A percentile compares a stretch with the other conserved stretches of the same genome.
phyloP scores from a whole-genome alignment of 768 basidiomycete species.

The Serendipita vermifera region DNA sequence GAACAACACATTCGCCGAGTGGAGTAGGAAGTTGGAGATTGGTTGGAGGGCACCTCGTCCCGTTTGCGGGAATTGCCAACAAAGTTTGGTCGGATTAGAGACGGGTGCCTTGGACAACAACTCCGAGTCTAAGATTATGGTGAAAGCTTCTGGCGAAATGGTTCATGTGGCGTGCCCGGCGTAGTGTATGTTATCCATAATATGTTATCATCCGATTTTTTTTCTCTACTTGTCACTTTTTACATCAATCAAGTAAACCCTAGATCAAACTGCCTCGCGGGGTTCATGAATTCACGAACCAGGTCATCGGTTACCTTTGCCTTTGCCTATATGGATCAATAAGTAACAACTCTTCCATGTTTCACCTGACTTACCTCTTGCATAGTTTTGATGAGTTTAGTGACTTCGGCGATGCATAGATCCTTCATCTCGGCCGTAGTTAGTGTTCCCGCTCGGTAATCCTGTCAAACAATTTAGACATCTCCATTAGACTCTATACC shows the following conservation, averaged over 20 bases:
- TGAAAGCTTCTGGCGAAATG: neutral
- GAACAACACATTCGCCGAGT: constrained; percentile 54
- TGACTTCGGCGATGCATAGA: constrained; percentile 68
- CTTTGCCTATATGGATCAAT: constrained; percentile 42
- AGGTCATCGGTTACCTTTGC: constrained; percentile 68
- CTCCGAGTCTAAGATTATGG: neutral
- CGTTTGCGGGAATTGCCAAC: constrained; percentile 39
- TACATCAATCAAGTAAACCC: neutral
- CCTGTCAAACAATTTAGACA: constrained; percentile 33
- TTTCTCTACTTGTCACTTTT: neutral
- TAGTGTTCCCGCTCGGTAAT: constrained; percentile 78
- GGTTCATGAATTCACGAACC: constrained; percentile 68
- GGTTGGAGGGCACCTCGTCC: constrained; percentile 25
- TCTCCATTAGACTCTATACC: neutral
- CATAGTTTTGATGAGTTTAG: constrained; percentile 72
- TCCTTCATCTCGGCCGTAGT: constrained; percentile 88
- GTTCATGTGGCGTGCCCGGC: constrained; percentile 1
- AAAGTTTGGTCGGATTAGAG: constrained; percentile 2
- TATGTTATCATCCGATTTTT: neutral
- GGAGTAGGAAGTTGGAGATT: constrained; percentile 21
- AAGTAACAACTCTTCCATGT: neutral
- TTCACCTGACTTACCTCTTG: constrained; percentile 47
- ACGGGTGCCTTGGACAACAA: neutral
- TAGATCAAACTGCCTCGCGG: constrained; percentile 54
- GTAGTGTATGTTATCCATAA: neutral